Base-by-base conservation (phyloP, 768 basidiomycete species). In the Atractiella rhizophila region DNA sequence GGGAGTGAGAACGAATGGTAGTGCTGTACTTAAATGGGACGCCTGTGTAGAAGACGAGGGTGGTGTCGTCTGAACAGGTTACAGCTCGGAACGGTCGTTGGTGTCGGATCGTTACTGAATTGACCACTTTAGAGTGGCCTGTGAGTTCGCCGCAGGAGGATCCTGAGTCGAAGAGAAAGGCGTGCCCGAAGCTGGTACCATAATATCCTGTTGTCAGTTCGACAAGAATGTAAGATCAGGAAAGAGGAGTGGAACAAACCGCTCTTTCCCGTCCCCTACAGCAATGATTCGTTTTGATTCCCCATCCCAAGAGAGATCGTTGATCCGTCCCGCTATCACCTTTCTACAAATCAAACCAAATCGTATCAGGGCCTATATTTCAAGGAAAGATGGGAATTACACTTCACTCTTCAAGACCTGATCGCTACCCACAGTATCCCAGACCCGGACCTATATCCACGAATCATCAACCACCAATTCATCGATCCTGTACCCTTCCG, bases 241-340 rank as follows among this genome's bases (percentile, higher is more conserved):
- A n/a, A n/a, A 35, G 15, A 6, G 36, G 23, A 16, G 33, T 8
- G 15, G 24, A 12, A 46, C 56, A 43, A 40, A 83, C 81, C 76
- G 81, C 53, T 85, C 86, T 44, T 73, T 67, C 27, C 85, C 85
- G 48, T 88, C 81, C 39, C 88, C 88, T 11, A 80, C 86, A 6
- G 76, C 80, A 36, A 94, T 77, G 43, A 96, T 76, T n/a, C 88
- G 69, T 57, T 91, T 88, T 54, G 76, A 80, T 58, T 91, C 88
- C 3, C 77, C 78, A 53, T 94, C 88, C 88, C 88, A 96, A 10
- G 75, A 76, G 18, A 96, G 68, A 60, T 94, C 88, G 51, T 85
- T 85, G 49, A 85, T 82, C 43, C 54, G 56, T 1, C 60, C 60
- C 3, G 49, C 50, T 3, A 61, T 35, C 5, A 57, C 54, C 40